A percentile compares a stretch with the other conserved stretches of the same genome.
These are phyloP conservation scores for Rickenella mellea DNA, from an alignment of 768 basidiomycete genomes.

Conservation along the genomic window DNA sequence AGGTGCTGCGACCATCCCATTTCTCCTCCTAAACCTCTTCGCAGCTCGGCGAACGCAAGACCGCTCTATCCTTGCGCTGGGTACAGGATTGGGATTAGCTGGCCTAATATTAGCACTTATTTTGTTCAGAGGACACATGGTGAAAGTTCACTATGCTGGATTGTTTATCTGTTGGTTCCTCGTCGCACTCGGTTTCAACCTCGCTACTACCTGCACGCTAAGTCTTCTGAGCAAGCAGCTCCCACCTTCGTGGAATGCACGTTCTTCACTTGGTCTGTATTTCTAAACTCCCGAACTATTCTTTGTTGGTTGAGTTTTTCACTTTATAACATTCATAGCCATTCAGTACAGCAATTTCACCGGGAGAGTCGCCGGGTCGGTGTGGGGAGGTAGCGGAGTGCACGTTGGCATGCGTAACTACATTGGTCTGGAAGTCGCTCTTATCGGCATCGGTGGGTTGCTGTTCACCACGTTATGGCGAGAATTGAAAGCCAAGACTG, in stretches of 20 bases:
- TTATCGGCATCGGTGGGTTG: conserved; percentile 48
- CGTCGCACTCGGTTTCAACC: conserved; percentile 63
- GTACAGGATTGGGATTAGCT: conserved; percentile 37
- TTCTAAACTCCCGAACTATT: no score
- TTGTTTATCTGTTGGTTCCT: conserved; percentile 45
- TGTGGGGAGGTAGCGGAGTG: conserved; percentile 59
- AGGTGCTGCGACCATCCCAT: conserved; percentile 52
- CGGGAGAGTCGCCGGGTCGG: conserved; percentile 55
- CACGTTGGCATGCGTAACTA: conserved; percentile 51
- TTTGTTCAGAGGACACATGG: no score
- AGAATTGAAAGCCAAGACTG: conserved; percentile 55
- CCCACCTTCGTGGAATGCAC: conserved; percentile 50
- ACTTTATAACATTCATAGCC: conserved; percentile 3
- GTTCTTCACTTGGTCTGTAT: conserved; percentile 33
- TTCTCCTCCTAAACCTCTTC: conserved; percentile 53
- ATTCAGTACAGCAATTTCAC: conserved; percentile 65
- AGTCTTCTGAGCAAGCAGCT: conserved; percentile 62
- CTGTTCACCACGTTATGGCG: conserved; percentile 51
- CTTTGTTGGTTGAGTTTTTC: neutral
- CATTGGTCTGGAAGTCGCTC: conserved; percentile 47
- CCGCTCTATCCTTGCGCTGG: conserved; percentile 45
- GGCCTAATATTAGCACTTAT: conserved; percentile 44
- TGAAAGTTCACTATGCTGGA: conserved; percentile 36
- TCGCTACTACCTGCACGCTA: conserved; percentile 61
- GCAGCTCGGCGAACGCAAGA: conserved; percentile 52